Conservation (phyloP, 495 filamentous ascomycete genomes). For the Tricharina praecox region DNA sequence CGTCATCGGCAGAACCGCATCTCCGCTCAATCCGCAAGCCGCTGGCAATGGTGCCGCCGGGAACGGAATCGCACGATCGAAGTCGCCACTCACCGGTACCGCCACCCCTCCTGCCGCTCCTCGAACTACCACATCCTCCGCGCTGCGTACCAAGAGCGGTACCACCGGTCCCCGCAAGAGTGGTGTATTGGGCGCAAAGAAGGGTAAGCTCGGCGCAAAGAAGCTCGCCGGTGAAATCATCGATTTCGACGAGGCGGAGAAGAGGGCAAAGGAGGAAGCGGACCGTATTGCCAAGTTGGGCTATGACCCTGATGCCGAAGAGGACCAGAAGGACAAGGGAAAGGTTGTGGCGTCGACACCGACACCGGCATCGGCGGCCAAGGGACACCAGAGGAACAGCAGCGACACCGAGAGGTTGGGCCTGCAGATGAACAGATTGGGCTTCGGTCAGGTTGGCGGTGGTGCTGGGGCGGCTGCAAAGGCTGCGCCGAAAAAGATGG, state of each 20-base stretch:
- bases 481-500: slow-evolving; percentile 41
- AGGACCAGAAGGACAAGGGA: slow-evolving; percentile 27
- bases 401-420: slow-evolving; percentile 79
- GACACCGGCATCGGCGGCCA: not conserved
- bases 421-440: slow-evolving; percentile 73
- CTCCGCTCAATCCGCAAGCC: slow-evolving; percentile 57
- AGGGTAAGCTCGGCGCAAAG: slow-evolving; percentile 79
- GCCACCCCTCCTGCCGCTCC: slow-evolving; percentile 41
- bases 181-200: slow-evolving; percentile 80
- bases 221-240: slow-evolving; percentile 58
- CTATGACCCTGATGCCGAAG: slow-evolving; percentile 86
- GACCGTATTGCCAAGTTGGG: slow-evolving; percentile 93
- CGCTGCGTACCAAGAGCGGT: slow-evolving; percentile 45
- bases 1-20: slow-evolving; percentile 62
- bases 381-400: slow-evolving; percentile 33
- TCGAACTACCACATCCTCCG: slow-evolving; percentile 55
- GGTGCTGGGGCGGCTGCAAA: slow-evolving; percentile 41
- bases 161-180: slow-evolving; percentile 48
- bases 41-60: slow-evolving; percentile 35
- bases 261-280: slow-evolving; percentile 91
- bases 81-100: slow-evolving; percentile 58
- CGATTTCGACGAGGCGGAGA: slow-evolving; percentile 94
- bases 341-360: not conserved
- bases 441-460: slow-evolving; percentile 73
- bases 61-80: slow-evolving; percentile 52